phyloP scores from a whole-genome alignment of 2,329 filamentous ascomycete species.

The Calonectria pauciramosa region DNA sequence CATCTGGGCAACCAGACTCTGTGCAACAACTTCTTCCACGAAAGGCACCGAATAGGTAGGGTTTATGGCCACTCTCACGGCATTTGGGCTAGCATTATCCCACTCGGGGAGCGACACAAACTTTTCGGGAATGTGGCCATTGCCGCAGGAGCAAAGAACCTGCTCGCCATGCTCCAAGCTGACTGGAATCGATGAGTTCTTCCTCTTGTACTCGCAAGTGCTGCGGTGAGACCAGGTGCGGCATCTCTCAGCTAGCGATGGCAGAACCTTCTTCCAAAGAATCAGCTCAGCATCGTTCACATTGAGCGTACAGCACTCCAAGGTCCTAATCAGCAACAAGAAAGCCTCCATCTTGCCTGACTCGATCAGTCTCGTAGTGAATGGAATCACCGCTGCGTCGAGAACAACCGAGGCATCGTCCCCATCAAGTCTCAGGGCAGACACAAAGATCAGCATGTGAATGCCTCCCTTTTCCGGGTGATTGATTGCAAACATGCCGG shows the following conservation, averaged over 20 bases:
- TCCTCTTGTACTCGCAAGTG: slow-evolving; percentile 58
- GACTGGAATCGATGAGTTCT: slow-evolving; percentile 54
- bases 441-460: slow-evolving; percentile 58
- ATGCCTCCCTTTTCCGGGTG: slow-evolving; percentile 53
- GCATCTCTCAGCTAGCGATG: slow-evolving; percentile 61
- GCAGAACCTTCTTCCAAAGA: slow-evolving; percentile 62
- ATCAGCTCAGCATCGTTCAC: slow-evolving; percentile 70
- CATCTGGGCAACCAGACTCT: slow-evolving; percentile 31
- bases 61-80: slow-evolving; percentile 71
- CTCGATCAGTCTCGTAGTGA: slow-evolving; percentile 53
- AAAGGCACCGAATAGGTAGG: slow-evolving; percentile 62
- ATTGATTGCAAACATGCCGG: slow-evolving; percentile 59
- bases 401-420: slow-evolving; percentile 58
- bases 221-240: slow-evolving; percentile 61
- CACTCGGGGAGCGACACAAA: slow-evolving; percentile 60
- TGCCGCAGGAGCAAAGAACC: slow-evolving; percentile 62
- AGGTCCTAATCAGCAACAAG: slow-evolving; percentile 52
- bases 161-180: slow-evolving; percentile 51
- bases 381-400: slow-evolving; percentile 62
- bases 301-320: slow-evolving; percentile 56
- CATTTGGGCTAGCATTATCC: slow-evolving; percentile 56
- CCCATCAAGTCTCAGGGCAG: slow-evolving; percentile 59
- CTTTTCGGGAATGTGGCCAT: slow-evolving; percentile 55
- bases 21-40: slow-evolving; percentile 57
- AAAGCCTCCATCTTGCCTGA: slow-evolving; percentile 53